Evolutionary conservation across 495 filamentous ascomycete genomes (phyloP).

Genomic region (Cryomyces minteri): DNA sequence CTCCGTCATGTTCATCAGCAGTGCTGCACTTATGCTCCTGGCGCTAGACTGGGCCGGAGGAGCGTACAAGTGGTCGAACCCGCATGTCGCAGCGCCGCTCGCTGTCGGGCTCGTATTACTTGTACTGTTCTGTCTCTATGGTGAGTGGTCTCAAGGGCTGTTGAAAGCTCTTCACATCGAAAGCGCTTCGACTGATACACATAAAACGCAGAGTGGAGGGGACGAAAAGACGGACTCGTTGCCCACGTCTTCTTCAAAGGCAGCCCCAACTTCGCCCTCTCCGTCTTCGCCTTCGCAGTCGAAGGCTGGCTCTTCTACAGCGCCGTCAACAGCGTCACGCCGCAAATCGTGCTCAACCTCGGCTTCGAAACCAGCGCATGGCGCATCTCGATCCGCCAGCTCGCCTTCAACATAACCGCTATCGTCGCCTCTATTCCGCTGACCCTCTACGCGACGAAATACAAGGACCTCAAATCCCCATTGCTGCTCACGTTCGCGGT

Average conservation of each 20-base stretch:
- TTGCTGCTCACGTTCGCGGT: conserved; percentile 27
- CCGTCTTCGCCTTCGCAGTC: conserved; percentile 32
- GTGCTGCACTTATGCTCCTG: no score
- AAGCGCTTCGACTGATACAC: background rate
- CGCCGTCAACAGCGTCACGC: conserved; percentile 34
- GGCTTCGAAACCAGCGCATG: conserved; percentile 28
- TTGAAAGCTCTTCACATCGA: no score
- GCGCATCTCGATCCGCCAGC: conserved; percentile 29
- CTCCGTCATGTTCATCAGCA: no score
- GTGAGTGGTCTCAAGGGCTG: conserved; percentile 10
- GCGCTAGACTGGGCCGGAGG: no score
- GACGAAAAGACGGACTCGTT: conserved; percentile 29
- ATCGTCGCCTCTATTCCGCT: conserved; percentile 18
- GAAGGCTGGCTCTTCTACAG: conserved; percentile 41
- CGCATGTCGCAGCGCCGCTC: no score
- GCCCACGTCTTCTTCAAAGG: conserved; percentile 34
- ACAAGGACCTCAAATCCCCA: conserved; percentile 30
- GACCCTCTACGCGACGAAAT: conserved; percentile 28
- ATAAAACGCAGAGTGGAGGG: conserved; percentile 29
- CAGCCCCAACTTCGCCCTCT: conserved; percentile 32
- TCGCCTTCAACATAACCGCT: conserved; percentile 17
- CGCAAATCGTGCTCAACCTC: conserved; percentile 32
- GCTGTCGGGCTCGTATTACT: conserved; percentile 20
- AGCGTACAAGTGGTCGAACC: no score
- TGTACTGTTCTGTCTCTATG: conserved; percentile 26